Base-by-base conservation (phyloP, 106 monocot genomes). In the Dendrobium nobile region DNA sequence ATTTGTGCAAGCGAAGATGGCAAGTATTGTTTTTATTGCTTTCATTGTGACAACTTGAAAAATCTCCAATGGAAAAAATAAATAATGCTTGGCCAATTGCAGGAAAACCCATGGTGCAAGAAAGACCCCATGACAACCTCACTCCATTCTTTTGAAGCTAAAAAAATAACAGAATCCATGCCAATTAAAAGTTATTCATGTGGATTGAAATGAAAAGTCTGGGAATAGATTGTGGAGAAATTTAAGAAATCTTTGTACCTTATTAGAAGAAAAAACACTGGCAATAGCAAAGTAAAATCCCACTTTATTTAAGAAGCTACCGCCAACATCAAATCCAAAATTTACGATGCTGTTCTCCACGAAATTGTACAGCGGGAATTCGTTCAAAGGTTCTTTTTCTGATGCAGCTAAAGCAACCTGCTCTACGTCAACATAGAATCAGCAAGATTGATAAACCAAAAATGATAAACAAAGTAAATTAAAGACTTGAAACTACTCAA, bases 231-330 rank as follows among this genome's bases (percentile, higher is more conserved):
- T 67, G 24, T 26, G 27, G 37, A 41, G 20, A 59, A 11, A 40
- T 2, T 11, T 78, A 59, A 48, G 54, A 78, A 37, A 54, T 37
- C 41, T 4, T 42, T 27, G 64, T 83, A 93, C 96, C 93, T 91
- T 87, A 65, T 55, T 73, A 72, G 90, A 93, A 83, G 88, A 80
- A 58, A 80, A 86, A 31, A 90, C 87, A 28, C 77, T 89, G 40
- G 96, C 96, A 47, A 94, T 82, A 28, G 94, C 85, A 84, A 97
- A 94, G 80, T 89, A 89, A 40, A 19, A 85, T 20, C 94, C 96
- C 22, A 72, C 72, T 77, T 73, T 77, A 61, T 55, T 77, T 19
- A 41, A 44, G 16, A 47, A 31, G 28, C 45, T 48, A 73, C 78
- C 82, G 72, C 47, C 83, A 79, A 19, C 37, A 68, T 89, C 84